Evolutionary conservation across 192 early-diverging fungal genomes (phyloP), one percentile per base, ranked within the genome.

Genomic region (Haplosporangium gracile): DNA sequence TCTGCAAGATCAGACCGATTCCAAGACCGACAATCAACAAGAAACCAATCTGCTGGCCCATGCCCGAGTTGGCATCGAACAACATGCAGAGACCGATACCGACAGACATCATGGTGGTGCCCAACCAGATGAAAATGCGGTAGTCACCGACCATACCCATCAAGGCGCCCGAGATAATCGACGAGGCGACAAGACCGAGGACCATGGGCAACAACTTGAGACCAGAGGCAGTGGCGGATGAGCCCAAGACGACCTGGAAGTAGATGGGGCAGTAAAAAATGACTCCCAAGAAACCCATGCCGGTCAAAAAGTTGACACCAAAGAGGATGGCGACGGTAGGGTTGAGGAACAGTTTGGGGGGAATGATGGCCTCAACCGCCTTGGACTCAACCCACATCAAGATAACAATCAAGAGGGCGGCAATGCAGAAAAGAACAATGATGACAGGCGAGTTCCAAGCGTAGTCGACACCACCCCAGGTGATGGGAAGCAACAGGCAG

Each of bases 191-290:
- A 34, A 94, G 86, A 53, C 95, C 94, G 18, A 94, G 72, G 24
- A 97, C 91, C 55, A 95, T 92, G 5, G 96, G 95, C 71, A 98
- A 82, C 69, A 93, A 81, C 38, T 94, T 88, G 39, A 96, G 72
- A 42, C 97, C 97, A 20, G 96, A 92, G 8, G 90, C 83, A 11
- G 95, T 97, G 2, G 97, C 94, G 34, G 88, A 77, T 45, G 93
- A 92, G 53, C 92, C 93, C 69, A 93, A 88, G 34, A 97, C 95
- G 55, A 98, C 89, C 82, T 97, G 93, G 86, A 97, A 97, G 89
- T 94, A 97, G 49, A 93, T 78, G 42, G 95, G 93, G 32, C 94
- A 79, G 87, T 96, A 97, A 79, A 93, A 97, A 16, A 94, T 90
- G 13, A 93, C 88, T 1, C 89, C 90, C 75, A 91, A 91, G 36